Percentiles rank a stretch among this genome's conserved stretches.
phyloP scores from a whole-genome alignment of 805 yeast species.

The Yueomyces sinensis region DNA sequence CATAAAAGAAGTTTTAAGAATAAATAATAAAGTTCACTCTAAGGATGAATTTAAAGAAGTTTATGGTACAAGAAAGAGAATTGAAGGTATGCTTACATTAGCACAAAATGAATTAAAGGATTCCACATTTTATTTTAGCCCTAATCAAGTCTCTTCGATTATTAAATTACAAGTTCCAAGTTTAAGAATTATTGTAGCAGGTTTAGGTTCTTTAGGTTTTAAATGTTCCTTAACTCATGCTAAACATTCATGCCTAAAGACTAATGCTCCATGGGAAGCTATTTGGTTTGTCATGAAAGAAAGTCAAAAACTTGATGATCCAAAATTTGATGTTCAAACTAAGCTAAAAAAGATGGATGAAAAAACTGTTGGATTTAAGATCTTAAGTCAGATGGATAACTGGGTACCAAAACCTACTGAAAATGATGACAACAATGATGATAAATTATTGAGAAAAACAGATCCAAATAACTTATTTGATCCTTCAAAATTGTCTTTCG shows the following conservation, averaged over 20 bases:
- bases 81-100: constrained; percentile 83
- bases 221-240: constrained; percentile 83
- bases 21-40: constrained; percentile 35
- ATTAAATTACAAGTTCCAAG: constrained; percentile 79
- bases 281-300: constrained; percentile 61
- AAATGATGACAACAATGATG: neutral
- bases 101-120: constrained; percentile 57
- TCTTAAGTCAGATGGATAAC: constrained; percentile 28
- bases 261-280: constrained; percentile 75
- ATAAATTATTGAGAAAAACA: constrained; percentile 1
- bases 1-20: constrained; percentile 45
- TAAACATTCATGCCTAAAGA: constrained; percentile 70
- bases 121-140: constrained; percentile 71
- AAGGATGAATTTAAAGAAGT: constrained; percentile 26
- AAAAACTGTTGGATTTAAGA: constrained; percentile 46
- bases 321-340: constrained; percentile 20
- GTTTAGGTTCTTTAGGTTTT: constrained; percentile 74
- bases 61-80: constrained; percentile 72
- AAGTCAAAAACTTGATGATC: constrained; percentile 32
- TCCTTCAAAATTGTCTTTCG: constrained; percentile 33
- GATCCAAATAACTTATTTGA: constrained; percentile 17
- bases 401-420: constrained; percentile 9
- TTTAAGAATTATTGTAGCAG: constrained; percentile 55
- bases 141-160: constrained; percentile 61
- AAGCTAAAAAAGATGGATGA: constrained; percentile 27